Percentiles rank a stretch among this genome's conserved stretches.
Conservation (phyloP, 805 yeast genomes). For the Kodamaea leandrae region DNA sequence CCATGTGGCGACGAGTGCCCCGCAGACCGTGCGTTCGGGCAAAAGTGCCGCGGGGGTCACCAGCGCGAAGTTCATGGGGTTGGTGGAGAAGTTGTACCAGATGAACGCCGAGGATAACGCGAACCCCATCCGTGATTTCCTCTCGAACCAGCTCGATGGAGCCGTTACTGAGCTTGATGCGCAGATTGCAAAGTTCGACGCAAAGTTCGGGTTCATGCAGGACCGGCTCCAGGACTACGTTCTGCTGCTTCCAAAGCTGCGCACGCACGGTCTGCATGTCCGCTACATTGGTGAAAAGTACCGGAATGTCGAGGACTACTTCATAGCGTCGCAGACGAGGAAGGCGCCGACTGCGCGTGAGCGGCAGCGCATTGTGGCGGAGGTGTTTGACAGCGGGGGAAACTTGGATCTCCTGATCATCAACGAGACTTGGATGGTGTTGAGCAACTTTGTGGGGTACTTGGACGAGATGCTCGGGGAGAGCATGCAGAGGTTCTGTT, state of each 20-base stretch:
- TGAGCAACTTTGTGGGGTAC: slow-evolving; percentile 34
- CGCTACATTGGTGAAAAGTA: slow-evolving; percentile 40
- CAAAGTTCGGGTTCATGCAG: slow-evolving; percentile 38
- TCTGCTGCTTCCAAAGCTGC: slow-evolving; percentile 27
- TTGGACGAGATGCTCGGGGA: slow-evolving; percentile 30
- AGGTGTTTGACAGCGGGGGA: slow-evolving; percentile 36
- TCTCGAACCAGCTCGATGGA: slow-evolving; percentile 29
- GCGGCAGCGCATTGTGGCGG: slow-evolving; percentile 25
- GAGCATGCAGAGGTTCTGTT: slow-evolving; percentile 33
- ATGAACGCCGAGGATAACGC: slow-evolving; percentile 20
- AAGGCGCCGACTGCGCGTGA: slow-evolving; percentile 25
- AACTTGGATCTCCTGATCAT: slow-evolving; percentile 40
- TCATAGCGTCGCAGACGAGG: slow-evolving; percentile 28
- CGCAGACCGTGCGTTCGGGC: slow-evolving; percentile 9
- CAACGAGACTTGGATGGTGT: slow-evolving; percentile 44
- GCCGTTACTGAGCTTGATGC: slow-evolving; percentile 33
- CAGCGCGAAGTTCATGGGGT: slow-evolving; percentile 33
- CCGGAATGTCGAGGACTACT: slow-evolving; percentile 33
- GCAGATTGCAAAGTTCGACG: slow-evolving; percentile 35
- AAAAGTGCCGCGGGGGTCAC: slow-evolving; percentile 8
- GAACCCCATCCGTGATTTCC: slow-evolving; percentile 37
- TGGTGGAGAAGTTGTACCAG: slow-evolving; percentile 40
- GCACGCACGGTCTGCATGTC: slow-evolving; percentile 36
- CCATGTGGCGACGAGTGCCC: slow-evolving; percentile 25
- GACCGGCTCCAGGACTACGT: slow-evolving; percentile 35